Percentiles rank a stretch among this genome's conserved stretches.
Evolutionary conservation across 148 eudicot genomes (phyloP).

Genomic region (Rhododendron griersonianum): DNA sequence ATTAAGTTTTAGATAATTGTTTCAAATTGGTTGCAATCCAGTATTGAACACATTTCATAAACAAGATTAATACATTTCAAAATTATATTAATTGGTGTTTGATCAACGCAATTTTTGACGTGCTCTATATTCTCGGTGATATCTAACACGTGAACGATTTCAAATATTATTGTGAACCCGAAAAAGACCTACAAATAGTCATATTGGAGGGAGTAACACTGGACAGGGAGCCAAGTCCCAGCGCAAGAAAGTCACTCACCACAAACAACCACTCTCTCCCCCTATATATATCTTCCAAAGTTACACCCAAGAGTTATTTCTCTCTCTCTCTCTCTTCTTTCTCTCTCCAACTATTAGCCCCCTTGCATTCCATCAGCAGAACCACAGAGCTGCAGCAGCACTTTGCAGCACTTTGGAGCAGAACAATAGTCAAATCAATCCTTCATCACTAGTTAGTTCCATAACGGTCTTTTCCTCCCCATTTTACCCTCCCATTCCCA

Average conservation of each 20-base stretch:
- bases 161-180: too few relatives aligned
- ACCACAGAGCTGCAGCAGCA: neutral
- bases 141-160: too few relatives aligned
- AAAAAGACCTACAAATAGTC: too few relatives aligned
- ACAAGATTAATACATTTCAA: too few relatives aligned
- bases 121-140: too few relatives aligned
- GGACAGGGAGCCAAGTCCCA: neutral
- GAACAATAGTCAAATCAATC: neutral
- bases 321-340: neutral
- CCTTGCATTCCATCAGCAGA: neutral
- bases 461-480: slow-evolving; percentile 22
- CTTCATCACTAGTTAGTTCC: slow-evolving; percentile 16
- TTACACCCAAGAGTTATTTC: neutral
- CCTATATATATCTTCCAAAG: neutral
- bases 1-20: too few relatives aligned
- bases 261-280: neutral
- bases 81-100: too few relatives aligned
- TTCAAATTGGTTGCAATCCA: too few relatives aligned
- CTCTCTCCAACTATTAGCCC: neutral
- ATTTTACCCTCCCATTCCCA: slow-evolving; percentile 9
- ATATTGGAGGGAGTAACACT: too few relatives aligned
- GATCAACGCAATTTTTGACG: too few relatives aligned
- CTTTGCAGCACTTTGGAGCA: too few relatives aligned
- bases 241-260: neutral
- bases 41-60: too few relatives aligned